Conservation (phyloP, 2,329 filamentous ascomycete genomes). For the Talaromyces atroroseus region DNA sequence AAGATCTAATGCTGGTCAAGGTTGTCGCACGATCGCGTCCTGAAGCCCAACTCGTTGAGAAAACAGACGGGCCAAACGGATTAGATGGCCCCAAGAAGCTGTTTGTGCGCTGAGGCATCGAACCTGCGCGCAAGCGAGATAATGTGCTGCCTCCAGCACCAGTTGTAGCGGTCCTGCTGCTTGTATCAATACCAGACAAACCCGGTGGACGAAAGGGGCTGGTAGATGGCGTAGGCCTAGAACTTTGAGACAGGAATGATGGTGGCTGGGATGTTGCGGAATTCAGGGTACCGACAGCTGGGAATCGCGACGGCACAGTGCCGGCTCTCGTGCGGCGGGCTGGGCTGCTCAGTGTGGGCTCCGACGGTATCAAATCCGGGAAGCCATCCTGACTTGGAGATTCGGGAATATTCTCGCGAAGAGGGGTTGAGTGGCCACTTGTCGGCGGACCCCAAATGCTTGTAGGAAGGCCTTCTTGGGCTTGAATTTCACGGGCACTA, state of each 20-base stretch:
- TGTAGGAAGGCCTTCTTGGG: constrained; percentile 80
- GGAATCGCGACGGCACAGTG: constrained; percentile 92
- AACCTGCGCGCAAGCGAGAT: constrained; percentile 82
- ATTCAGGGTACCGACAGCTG: constrained; percentile 64
- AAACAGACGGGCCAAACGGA: constrained; percentile 85
- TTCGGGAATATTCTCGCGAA: constrained; percentile 95
- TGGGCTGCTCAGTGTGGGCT: constrained; percentile 59
- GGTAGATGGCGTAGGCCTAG: constrained; percentile 77
- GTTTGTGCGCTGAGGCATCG: constrained; percentile 82
- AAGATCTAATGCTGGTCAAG: constrained; percentile 80
- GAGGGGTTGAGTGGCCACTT: constrained; percentile 90
- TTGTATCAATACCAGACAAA: constrained; percentile 36
- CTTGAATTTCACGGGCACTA: constrained; percentile 93
- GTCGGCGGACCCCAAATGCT: constrained; percentile 90
- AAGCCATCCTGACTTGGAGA: constrained; percentile 90
- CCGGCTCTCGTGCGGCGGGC: constrained; percentile 81
- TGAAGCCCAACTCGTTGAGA: constrained; percentile 77
- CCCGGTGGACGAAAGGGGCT: constrained; percentile 73
- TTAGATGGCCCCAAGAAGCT: constrained; percentile 51
- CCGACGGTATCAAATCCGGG: constrained; percentile 74
- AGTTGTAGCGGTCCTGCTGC: constrained; percentile 33
- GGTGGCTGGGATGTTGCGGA: constrained; percentile 51
- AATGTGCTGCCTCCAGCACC: constrained; percentile 60
- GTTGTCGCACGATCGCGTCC: constrained; percentile 81
- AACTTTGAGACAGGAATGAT: constrained; percentile 66